A percentile compares a stretch with the other conserved stretches of the same genome.
Evolutionary conservation across 202 grass and related monocot species (phyloP).

Genomic region (Setaria italica): DNA sequence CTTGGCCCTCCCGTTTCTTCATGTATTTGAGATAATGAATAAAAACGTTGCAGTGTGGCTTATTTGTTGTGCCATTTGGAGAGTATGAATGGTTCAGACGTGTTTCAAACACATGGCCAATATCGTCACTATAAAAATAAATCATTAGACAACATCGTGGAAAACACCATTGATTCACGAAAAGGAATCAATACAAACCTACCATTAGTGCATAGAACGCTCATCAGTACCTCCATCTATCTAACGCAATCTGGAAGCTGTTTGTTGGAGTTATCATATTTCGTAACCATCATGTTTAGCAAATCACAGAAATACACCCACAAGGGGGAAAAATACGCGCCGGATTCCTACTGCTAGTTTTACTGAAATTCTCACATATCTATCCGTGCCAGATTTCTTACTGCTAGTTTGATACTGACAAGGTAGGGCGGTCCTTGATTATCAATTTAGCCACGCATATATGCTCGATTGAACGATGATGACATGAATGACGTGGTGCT

Average conservation of each 20-base stretch:
- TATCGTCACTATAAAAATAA: not conserved
- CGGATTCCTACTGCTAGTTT: too few relatives aligned
- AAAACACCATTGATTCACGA: not conserved
- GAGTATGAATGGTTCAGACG: not conserved
- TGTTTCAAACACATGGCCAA: not conserved
- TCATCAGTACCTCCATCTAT: too few relatives aligned
- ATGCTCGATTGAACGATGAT: not conserved
- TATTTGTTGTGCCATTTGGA: not conserved
- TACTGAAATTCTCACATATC: too few relatives aligned
- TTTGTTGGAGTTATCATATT: too few relatives aligned
- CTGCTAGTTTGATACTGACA: not conserved
- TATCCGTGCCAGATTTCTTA: not conserved
- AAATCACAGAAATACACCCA: too few relatives aligned
- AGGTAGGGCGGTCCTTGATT: not conserved
- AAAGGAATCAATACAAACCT: not conserved
- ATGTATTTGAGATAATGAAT: conserved; percentile 38
- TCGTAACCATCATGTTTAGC: too few relatives aligned
- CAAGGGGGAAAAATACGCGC: too few relatives aligned
- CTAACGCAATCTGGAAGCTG: too few relatives aligned
- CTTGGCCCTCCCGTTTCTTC: not conserved
- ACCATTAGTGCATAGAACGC: too few relatives aligned
- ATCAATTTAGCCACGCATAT: not conserved
- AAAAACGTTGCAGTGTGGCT: conserved; percentile 18
- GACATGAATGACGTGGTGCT: not conserved
- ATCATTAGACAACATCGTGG: not conserved